A percentile compares a stretch with the other conserved stretches of the same genome.
phyloP scores from a whole-genome alignment of 1,284 basidiomycete genomes.

The Lignosus rhinocerotis region DNA sequence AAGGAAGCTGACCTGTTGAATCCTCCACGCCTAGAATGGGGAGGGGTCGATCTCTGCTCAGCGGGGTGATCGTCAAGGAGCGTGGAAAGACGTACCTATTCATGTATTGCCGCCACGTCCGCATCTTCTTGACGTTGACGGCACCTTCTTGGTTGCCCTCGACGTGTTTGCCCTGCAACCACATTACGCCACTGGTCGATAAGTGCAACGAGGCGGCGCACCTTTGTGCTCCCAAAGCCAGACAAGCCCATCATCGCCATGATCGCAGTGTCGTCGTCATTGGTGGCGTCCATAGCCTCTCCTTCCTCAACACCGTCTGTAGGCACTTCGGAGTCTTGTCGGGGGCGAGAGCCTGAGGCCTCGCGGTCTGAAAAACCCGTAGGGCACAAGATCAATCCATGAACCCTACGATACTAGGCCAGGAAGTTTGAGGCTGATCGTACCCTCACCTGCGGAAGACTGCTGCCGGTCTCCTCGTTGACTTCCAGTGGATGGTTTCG shows the following conservation, averaged over 20 bases:
- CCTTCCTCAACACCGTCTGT: constrained; percentile 53
- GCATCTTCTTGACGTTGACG: constrained; percentile 80
- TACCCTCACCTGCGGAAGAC: constrained; percentile 17
- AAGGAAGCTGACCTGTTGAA: constrained; percentile 75
- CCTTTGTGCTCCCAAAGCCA: constrained; percentile 91
- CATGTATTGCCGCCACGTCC: constrained; percentile 98
- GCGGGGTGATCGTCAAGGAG: constrained; percentile 11
- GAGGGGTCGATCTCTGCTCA: constrained; percentile 7
- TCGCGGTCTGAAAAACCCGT: constrained; percentile 17
- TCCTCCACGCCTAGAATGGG: constrained; percentile 70
- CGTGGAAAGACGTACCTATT: constrained; percentile 60
- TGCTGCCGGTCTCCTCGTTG: constrained; percentile 21
- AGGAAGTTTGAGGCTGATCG: constrained; percentile 1
- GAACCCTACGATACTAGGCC: neutral
- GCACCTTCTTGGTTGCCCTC: constrained; percentile 81
- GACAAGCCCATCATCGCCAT: constrained; percentile 89
- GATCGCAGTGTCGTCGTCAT: constrained; percentile 80
- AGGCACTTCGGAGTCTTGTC: constrained; percentile 31
- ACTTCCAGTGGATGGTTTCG: constrained; percentile 6
- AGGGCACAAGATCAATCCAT: neutral
- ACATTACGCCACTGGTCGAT: neutral
- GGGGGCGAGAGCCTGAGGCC: constrained; percentile 16
- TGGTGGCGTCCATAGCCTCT: constrained; percentile 66
- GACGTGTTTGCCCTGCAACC: constrained; percentile 70
- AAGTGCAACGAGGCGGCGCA: constrained; percentile 35